Base-by-base conservation (phyloP, 148 eudicot genomes). In the Drosera capensis region DNA sequence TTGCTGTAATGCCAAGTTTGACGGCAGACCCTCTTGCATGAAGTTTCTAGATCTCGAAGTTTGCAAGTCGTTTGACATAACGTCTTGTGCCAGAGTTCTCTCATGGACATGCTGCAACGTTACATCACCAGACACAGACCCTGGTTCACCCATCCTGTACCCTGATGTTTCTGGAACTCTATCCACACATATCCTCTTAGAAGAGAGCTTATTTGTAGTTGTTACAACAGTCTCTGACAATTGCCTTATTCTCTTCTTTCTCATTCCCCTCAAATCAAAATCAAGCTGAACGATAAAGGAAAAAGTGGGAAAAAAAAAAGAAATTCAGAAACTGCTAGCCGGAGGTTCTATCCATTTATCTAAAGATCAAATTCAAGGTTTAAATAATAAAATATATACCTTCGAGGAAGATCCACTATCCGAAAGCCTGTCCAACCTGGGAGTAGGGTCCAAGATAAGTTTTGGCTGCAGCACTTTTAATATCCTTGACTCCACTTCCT, bases 401-500 rank as follows among this genome's bases (percentile, higher is more conserved):
- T 76, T 81, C 11, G 58, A 20, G 25, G 70, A 58, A 54, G 46
- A 60, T 40, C 61, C 73, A 45, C 56, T 58, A 19, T 58, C 62
- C 52, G 70, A 63, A 39, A 90, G 85, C 64, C 71, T 78, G 34
- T 80, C 93, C 52, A 85, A 69, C 58, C 74, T 81, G 18, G 99
- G 99, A 37, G 73, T 57, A 34, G 99, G 95, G 58, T 84, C 88
- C 17, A 90, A 78, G 70, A 69, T 71, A 30, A 90, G 80, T 47
- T 76, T 68, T 18, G 99, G 99, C 52, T 84, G 93, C 60, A 85
- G 55, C 31, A 85, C 94, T 60, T 78, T 90, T 59, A 90, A 58
- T 51, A 90, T 85, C 58, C 95, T 73, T 25, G 99, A 78, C 56
- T 90, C 99, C 30, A 80, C 87, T 77, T 90, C 99, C 99, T 90